These are phyloP conservation scores for Trichosporon coremiiforme DNA, from an alignment of 1,284 basidiomycete species.

Conservation along the genomic window DNA sequence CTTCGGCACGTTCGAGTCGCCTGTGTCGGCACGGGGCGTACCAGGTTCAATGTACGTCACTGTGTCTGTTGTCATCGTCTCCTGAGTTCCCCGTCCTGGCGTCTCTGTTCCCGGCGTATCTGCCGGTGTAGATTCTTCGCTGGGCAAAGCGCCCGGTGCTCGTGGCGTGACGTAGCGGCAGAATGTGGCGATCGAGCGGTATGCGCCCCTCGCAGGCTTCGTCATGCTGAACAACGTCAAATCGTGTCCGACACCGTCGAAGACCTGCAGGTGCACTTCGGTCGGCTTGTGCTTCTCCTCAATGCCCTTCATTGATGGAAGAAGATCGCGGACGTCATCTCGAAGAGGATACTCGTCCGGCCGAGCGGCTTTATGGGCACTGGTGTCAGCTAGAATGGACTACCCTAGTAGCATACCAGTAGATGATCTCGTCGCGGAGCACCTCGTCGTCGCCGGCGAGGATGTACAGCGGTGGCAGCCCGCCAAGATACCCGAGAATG, in stretches of 20 bases:
- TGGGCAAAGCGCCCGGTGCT: background rate
- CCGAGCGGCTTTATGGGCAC: conserved; percentile 88
- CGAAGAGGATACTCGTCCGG: conserved; percentile 73
- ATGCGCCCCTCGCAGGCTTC: conserved; percentile 60
- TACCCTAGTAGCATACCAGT: conserved; percentile 63
- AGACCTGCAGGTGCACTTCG: conserved; percentile 82
- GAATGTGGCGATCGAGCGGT: conserved; percentile 56
- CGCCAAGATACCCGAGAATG: conserved; percentile 80
- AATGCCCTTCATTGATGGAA: conserved; percentile 69
- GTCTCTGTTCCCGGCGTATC: background rate
- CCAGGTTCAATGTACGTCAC: background rate
- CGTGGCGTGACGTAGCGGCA: conserved; percentile 54
- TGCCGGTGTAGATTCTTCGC: background rate
- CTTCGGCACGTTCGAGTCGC: background rate
- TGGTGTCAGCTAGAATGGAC: conserved; percentile 55
- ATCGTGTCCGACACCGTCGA: conserved; percentile 61
- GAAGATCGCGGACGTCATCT: conserved; percentile 64
- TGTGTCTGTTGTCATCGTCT: background rate
- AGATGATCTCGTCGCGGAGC: conserved; percentile 87
- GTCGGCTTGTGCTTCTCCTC: conserved; percentile 69
- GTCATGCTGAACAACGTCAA: conserved; percentile 82
- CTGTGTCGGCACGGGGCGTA: background rate
- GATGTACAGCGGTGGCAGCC: conserved; percentile 82
- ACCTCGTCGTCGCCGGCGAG: conserved; percentile 90
- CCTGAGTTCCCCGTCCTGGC: background rate